Evolutionary conservation across 345 rosid species (phyloP).

Genomic region (Lepidium aucheri): DNA sequence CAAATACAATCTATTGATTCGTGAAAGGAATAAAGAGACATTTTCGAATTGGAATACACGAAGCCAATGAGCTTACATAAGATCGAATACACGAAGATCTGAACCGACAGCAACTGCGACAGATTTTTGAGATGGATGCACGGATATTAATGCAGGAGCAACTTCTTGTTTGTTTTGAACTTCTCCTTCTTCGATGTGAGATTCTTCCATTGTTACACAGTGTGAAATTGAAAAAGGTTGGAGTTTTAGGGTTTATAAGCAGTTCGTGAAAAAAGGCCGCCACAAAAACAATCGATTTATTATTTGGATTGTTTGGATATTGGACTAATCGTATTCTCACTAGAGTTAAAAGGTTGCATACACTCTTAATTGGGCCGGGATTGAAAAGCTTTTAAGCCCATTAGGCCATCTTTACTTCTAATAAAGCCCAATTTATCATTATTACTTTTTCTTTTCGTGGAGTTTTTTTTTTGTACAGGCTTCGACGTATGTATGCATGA

Average conservation of each 20-base stretch:
- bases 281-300: neutral
- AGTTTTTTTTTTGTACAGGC: too few relatives aligned
- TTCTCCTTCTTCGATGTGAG: constrained; percentile 50
- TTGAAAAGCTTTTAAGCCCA: neutral
- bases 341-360: neutral
- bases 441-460: too few relatives aligned
- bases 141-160: constrained; percentile 70
- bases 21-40: neutral
- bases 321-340: neutral
- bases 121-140: constrained; percentile 63
- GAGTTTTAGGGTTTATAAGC: constrained; percentile 25
- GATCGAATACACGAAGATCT: constrained; percentile 79
- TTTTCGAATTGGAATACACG: neutral
- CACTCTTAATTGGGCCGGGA: neutral
- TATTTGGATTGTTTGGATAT: neutral
- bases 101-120: constrained; percentile 71
- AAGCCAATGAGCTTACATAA: constrained; percentile 35
- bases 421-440: too few relatives aligned
- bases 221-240: neutral
- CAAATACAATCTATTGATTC: neutral
- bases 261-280: neutral
- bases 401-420: neutral
- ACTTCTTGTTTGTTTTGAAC: constrained; percentile 46
- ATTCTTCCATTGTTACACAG: constrained; percentile 35
- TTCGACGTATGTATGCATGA: neutral